These are phyloP conservation scores for Microbotryum violaceum DNA, from an alignment of 1,284 basidiomycete species.

Conservation along the genomic window DNA sequence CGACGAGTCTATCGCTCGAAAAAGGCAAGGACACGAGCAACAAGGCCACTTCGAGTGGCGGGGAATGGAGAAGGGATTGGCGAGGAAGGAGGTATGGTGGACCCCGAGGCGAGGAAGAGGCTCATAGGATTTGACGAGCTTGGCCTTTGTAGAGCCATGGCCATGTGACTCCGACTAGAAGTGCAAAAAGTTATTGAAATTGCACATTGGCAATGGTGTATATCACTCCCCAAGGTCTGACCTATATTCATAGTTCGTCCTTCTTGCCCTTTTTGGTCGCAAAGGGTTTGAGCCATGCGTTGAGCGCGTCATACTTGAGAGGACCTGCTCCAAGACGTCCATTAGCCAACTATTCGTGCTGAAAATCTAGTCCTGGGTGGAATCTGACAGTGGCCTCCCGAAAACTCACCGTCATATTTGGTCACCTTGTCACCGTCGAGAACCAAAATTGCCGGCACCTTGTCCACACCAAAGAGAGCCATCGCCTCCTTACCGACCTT, in stretches of 20 bases:
- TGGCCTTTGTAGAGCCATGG: not conserved
- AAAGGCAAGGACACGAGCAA: not conserved
- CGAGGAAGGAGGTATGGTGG: not conserved
- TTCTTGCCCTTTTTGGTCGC: slow-evolving; percentile 4
- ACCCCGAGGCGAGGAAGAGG: not conserved
- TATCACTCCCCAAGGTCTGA: not conserved
- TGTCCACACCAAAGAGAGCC: slow-evolving; percentile 24
- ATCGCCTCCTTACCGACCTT: slow-evolving; percentile 24
- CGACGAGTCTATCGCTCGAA: not conserved
- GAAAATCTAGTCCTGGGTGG: too few relatives aligned
- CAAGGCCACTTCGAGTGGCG: not conserved
- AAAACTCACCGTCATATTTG: slow-evolving; percentile 23
- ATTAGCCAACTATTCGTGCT: not conserved
- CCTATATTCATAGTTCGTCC: slow-evolving; percentile 1
- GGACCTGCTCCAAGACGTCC: slow-evolving; percentile 8
- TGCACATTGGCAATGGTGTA: not conserved
- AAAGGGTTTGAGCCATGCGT: slow-evolving; percentile 18
- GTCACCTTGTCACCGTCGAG: slow-evolving; percentile 13
- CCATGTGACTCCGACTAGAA: not conserved
- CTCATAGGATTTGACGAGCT: not conserved
- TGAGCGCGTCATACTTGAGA: slow-evolving; percentile 29
- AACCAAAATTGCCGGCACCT: slow-evolving; percentile 21
- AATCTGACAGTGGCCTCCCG: not conserved
- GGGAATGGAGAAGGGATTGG: not conserved
- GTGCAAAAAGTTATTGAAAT: not conserved